These are phyloP conservation scores for Magnusiomyces tetraspermus DNA, from an alignment of 1,139 yeast species.

Conservation along the genomic window DNA sequence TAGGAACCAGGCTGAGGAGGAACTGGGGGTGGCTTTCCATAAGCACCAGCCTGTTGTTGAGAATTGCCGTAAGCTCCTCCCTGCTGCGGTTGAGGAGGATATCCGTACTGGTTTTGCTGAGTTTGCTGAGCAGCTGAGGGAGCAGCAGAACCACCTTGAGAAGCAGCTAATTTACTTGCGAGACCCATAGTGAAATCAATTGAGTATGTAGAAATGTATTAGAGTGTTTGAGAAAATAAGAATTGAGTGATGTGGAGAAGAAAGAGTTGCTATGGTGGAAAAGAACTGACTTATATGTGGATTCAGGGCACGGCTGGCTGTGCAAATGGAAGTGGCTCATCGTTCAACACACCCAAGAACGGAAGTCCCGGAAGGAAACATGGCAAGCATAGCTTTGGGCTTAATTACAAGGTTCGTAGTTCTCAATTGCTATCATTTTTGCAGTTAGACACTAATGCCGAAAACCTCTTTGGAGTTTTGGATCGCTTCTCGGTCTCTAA, in stretches of 20 bases:
- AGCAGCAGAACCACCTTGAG: slow-evolving; percentile 14
- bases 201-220: slow-evolving; percentile 3
- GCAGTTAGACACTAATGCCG: too few species aligned
- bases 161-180: slow-evolving; percentile 27
- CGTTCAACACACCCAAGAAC: too few species aligned
- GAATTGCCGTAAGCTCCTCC: slow-evolving; percentile 14
- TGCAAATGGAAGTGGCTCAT: too few species aligned
- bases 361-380: too few species aligned
- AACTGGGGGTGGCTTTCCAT: neutral
- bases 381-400: too few species aligned
- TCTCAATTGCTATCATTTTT: too few species aligned
- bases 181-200: slow-evolving; percentile 21
- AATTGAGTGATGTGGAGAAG: slow-evolving; percentile 1
- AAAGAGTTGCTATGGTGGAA: too few species aligned
- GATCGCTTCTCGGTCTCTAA: too few species aligned
- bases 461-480: too few species aligned
- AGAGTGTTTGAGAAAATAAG: neutral
- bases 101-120: slow-evolving; percentile 1
- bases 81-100: slow-evolving; percentile 16
- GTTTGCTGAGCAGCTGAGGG: slow-evolving; percentile 2
- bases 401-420: too few species aligned
- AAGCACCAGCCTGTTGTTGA: slow-evolving; percentile 9
- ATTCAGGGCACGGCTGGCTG: too few species aligned
- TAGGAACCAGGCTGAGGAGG: slow-evolving; percentile 6
- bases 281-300: too few species aligned